Evolutionary conservation across 1,284 basidiomycete species (phyloP).

Genomic region (Leccinum huronense): DNA sequence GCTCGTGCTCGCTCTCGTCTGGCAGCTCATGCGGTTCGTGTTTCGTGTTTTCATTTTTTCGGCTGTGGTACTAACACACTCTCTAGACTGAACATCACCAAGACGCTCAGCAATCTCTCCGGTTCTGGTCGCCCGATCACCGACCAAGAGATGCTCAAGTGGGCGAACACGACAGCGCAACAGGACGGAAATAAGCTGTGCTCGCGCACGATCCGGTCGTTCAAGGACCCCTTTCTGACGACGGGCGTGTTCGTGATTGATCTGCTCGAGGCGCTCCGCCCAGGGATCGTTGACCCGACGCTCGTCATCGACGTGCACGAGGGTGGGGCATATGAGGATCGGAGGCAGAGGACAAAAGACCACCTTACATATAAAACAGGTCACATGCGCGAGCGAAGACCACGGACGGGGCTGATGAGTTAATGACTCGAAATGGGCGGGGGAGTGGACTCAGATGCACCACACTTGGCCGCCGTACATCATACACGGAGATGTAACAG

Average conservation of each 20-base stretch:
- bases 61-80: background rate
- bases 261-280: conserved; percentile 85
- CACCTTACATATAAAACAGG: too few species aligned
- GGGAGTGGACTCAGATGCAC: too few species aligned
- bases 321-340: conserved; percentile 80
- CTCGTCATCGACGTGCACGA: conserved; percentile 70
- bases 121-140: conserved; percentile 78
- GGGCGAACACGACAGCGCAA: conserved; percentile 92
- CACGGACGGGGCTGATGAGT: too few species aligned
- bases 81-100: conserved; percentile 80
- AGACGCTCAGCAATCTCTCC: conserved; percentile 83
- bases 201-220: conserved; percentile 78
- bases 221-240: conserved; percentile 91
- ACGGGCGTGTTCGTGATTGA: conserved; percentile 95
- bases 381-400: too few species aligned
- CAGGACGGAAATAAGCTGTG: conserved; percentile 53
- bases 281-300: conserved; percentile 92
- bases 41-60: background rate
- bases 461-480: too few species aligned
- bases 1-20: conserved; percentile 92
- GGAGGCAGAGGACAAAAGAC: conserved; percentile 58
- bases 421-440: too few species aligned
- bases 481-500: too few species aligned
- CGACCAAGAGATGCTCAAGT: conserved; percentile 92
- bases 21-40: conserved; percentile 92